phyloP scores from a whole-genome alignment of 768 basidiomycete genomes.

The Filobasidium floriforme region DNA sequence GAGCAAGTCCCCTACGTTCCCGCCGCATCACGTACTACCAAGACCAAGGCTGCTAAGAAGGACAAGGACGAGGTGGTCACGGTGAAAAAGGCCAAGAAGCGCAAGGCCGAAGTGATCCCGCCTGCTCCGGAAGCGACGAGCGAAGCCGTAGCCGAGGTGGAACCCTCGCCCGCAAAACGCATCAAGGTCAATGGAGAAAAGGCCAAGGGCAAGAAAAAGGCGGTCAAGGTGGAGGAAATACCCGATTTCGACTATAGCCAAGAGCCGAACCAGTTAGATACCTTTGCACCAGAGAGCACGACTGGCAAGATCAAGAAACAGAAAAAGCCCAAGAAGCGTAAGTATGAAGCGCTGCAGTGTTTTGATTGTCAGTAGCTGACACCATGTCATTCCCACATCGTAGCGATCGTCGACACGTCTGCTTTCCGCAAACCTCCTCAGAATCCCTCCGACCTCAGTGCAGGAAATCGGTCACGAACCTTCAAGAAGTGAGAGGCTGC shows the following conservation, averaged over 20 bases:
- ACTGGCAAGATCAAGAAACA: slow-evolving; percentile 41
- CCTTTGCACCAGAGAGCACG: slow-evolving; percentile 46
- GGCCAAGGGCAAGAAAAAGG: slow-evolving; percentile 36
- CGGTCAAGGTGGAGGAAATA: slow-evolving; percentile 33
- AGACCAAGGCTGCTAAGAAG: slow-evolving; percentile 25
- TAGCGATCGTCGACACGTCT: slow-evolving; percentile 24
- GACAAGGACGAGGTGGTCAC: slow-evolving; percentile 60
- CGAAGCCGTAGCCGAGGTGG: background rate
- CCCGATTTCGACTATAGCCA: slow-evolving; percentile 63
- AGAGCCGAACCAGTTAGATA: slow-evolving; percentile 65
- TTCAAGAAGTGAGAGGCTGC: slow-evolving; percentile 24
- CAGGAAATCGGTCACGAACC: slow-evolving; percentile 41
- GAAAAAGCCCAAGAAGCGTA: slow-evolving; percentile 48
- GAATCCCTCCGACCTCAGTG: slow-evolving; percentile 32
- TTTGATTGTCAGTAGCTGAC: no score
- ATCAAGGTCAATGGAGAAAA: slow-evolving; percentile 1
- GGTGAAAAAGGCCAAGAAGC: slow-evolving; percentile 66
- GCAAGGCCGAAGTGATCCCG: slow-evolving; percentile 47
- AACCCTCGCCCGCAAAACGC: slow-evolving; percentile 4
- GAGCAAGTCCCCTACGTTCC: slow-evolving; percentile 75
- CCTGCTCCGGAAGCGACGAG: slow-evolving; percentile 11
- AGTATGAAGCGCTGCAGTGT: background rate
- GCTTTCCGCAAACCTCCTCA: slow-evolving; percentile 25
- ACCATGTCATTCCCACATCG: background rate
- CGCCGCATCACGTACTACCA: slow-evolving; percentile 52